These are phyloP conservation scores for Periconia digitata DNA, from an alignment of 2,329 filamentous ascomycete genomes.

Conservation along the genomic window DNA sequence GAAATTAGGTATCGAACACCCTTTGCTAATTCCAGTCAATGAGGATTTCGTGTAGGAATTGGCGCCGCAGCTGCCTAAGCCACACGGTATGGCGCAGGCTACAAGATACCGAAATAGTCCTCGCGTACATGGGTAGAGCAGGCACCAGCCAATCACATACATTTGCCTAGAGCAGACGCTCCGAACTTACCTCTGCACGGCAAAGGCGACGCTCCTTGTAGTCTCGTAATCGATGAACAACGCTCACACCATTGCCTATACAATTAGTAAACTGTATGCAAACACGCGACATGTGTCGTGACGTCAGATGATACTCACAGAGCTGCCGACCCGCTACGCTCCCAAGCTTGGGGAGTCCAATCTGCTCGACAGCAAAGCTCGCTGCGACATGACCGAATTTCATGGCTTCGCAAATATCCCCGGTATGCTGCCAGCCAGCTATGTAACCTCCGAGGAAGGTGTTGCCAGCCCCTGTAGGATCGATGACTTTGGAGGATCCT, in stretches of 20 bases:
- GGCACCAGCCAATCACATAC: neutral
- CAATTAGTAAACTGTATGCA: no score
- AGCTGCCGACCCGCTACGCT: conserved; percentile 2
- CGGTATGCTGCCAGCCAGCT: conserved; percentile 11
- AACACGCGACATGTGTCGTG: no score
- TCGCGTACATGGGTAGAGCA: no score
- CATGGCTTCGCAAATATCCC: conserved; percentile 9
- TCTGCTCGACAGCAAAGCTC: conserved; percentile 25
- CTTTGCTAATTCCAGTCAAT: no score
- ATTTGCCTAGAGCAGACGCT: neutral
- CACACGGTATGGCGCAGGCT: no score
- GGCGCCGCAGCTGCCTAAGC: no score
- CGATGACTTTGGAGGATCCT: conserved; percentile 10
- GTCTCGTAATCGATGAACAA: conserved; percentile 8
- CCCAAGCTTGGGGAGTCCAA: conserved; percentile 17
- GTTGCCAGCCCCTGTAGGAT: conserved; percentile 28
- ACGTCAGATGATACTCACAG: no score
- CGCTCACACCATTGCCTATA: conserved; percentile 13
- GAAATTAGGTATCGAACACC: no score
- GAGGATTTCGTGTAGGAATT: no score
- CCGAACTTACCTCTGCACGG: neutral
- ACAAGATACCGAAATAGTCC: no score
- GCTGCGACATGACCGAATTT: conserved; percentile 21
- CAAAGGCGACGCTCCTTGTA: conserved; percentile 11
- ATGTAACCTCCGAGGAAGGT: conserved; percentile 25